Base-by-base conservation (phyloP, 176 grass and related monocot genomes). In the Oryza brachyantha region DNA sequence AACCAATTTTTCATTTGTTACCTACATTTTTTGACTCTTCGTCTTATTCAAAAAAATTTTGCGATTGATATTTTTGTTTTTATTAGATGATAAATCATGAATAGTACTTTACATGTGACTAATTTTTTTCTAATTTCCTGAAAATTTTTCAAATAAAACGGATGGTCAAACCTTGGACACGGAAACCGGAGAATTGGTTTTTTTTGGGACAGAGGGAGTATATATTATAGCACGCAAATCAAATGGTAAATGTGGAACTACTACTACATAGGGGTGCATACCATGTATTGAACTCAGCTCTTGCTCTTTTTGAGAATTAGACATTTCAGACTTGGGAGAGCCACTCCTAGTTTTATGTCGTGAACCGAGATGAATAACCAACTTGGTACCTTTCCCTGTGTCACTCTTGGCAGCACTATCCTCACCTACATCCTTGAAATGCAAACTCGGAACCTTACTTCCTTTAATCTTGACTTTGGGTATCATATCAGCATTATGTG, bases 301-400 rank as follows among this genome's bases (percentile, higher is more conserved):
- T 88, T 86, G 89, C 67, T 95, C 92, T 84, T 72, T 90, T 69
- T 93, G 92, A 79, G 88, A 90, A 78, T 85, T 92, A 32, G 90
- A 85, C 43, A 87, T 77, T 89, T 98, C 95, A 70, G 95, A 90
- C 70, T 70, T 94, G 10, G 92, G 89, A 61, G 95, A 92, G 29
- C 83, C 90, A 84, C 71, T 89, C 52, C 68, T 81, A 86, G 75
- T 94, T 90, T 88, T 97, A 78, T 97, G 93, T 73, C 81, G 85
- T 55, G 92, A 83, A 75, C 90, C 71, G 60, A 98, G 64, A 89
- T 99, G 92, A 70, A 99, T 99, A 82, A 99, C 96, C 72, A 99
- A 76, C 76, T 95, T 99, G 27, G 89, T 95, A 41, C 92, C 90
- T 90, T 88, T 92, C 29, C 54, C 78, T 58, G 80, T 84, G 19